phyloP scores from a whole-genome alignment of 192 early-diverging fungal species.

The Dissophora globulifera region DNA sequence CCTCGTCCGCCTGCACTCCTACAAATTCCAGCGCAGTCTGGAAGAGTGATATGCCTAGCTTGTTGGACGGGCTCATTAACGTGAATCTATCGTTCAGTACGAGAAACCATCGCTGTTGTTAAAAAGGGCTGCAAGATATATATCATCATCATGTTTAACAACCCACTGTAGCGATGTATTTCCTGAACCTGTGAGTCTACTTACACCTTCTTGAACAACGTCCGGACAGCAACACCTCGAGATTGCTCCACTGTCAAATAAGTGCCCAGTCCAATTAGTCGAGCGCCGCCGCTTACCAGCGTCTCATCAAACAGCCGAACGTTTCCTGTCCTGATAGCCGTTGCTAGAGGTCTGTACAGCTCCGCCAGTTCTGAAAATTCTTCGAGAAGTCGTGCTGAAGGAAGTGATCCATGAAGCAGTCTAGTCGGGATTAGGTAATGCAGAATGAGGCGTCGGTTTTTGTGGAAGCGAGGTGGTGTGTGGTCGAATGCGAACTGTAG shows the following conservation, averaged over 20 bases:
- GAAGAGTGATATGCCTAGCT: constrained; percentile 71
- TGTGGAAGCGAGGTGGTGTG: constrained; percentile 28
- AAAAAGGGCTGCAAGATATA: too few species aligned
- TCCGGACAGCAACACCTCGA: constrained; percentile 75
- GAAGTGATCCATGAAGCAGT: constrained; percentile 79
- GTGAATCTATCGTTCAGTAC: constrained; percentile 51
- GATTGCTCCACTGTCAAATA: constrained; percentile 87
- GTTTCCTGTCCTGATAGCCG: constrained; percentile 79
- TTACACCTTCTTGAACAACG: constrained; percentile 84
- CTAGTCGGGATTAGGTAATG: constrained; percentile 82
- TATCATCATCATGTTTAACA: too few species aligned
- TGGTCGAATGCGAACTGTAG: constrained; percentile 55
- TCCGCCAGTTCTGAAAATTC: constrained; percentile 67
- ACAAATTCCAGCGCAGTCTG: constrained; percentile 70
- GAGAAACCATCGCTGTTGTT: too few species aligned
- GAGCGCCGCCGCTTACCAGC: constrained; percentile 64
- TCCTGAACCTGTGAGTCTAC: too few species aligned
- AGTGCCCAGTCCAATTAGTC: constrained; percentile 73
- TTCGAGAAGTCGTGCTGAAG: constrained; percentile 65
- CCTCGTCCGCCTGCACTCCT: constrained; percentile 64
- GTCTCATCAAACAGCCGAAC: constrained; percentile 77
- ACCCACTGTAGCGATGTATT: too few species aligned
- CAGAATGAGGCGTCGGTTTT: constrained; percentile 75
- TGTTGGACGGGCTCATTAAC: constrained; percentile 60
- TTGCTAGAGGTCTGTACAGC: constrained; percentile 72